phyloP scores from a whole-genome alignment of 176 grass and related monocot species.

The Themeda triandra region DNA sequence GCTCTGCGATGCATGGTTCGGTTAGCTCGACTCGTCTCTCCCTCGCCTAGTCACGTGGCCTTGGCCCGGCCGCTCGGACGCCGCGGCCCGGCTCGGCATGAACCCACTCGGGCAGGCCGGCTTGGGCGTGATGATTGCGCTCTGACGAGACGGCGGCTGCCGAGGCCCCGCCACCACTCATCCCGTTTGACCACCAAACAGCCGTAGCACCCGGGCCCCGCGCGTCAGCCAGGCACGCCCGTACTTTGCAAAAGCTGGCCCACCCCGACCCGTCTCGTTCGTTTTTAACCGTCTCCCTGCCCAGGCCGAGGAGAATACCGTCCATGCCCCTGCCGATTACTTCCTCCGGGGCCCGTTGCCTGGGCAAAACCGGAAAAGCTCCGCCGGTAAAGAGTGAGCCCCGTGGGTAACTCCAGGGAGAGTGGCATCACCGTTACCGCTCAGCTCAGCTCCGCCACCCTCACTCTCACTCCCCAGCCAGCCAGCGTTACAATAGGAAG shows the following conservation, averaged over 20 bases:
- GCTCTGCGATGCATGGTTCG: no score
- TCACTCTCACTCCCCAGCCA: not conserved
- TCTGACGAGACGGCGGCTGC: constrained; percentile 11
- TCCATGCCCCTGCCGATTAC: not conserved
- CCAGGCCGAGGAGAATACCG: not conserved
- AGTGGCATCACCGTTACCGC: not conserved
- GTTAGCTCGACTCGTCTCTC: not conserved
- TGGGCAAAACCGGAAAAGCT: constrained; percentile 10
- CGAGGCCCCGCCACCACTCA: not conserved
- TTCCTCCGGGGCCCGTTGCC: not conserved
- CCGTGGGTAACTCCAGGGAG: not conserved
- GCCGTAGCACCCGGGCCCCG: not conserved
- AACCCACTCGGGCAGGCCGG: no score
- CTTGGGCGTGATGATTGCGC: constrained; percentile 1
- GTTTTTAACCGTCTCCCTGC: not conserved
- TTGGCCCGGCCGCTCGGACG: not conserved
- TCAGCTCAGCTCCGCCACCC: not conserved
- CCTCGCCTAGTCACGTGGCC: not conserved
- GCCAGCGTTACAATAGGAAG: constrained; percentile 10
- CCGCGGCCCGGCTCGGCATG: not conserved
- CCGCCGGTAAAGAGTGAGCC: not conserved
- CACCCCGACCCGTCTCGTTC: not conserved
- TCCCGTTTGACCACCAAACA: constrained; percentile 23
- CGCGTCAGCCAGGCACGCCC: not conserved
- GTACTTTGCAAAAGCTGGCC: not conserved